Evolutionary conservation across 148 eudicot species (phyloP).

Genomic region (Silene conica): DNA sequence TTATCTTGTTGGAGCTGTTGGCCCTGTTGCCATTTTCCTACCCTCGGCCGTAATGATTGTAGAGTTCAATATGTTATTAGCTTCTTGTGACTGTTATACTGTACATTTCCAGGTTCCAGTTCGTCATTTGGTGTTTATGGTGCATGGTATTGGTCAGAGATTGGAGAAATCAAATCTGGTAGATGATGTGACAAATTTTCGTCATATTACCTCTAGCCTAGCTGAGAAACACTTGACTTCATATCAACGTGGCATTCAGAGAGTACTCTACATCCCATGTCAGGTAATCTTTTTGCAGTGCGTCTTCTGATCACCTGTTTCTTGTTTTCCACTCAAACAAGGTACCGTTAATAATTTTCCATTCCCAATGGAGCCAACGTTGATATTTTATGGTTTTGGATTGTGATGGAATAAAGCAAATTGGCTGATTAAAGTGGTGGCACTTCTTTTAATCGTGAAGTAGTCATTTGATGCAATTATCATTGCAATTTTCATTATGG

Average conservation of each 20-base stretch:
- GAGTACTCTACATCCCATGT: conserved; percentile 93
- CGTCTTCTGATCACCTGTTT: background rate
- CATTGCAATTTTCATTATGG: background rate
- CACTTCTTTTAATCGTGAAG: background rate
- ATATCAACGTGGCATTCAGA: conserved; percentile 69
- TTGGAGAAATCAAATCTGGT: conserved; percentile 90
- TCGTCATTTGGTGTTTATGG: conserved; percentile 94
- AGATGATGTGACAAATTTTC: conserved; percentile 83
- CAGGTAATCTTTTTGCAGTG: conserved; percentile 47
- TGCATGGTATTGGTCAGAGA: conserved; percentile 99
- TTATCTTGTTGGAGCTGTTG: background rate
- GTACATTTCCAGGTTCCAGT: conserved; percentile 71
- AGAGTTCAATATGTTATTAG: background rate
- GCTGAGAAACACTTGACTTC: conserved; percentile 87
- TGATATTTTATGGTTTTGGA: too few relatives aligned
- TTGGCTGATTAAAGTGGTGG: background rate
- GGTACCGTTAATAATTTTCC: background rate
- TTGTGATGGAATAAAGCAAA: too few relatives aligned
- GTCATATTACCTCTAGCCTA: conserved; percentile 65
- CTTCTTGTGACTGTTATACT: background rate
- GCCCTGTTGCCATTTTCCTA: background rate
- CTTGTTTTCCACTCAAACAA: background rate
- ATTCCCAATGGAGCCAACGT: too few relatives aligned
- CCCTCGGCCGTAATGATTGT: background rate
- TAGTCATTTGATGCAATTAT: background rate